Evolutionary conservation across 257 asterid genomes (phyloP), one percentile per base, ranked within the genome.

Genomic region (Phtheirospermum japonicum): DNA sequence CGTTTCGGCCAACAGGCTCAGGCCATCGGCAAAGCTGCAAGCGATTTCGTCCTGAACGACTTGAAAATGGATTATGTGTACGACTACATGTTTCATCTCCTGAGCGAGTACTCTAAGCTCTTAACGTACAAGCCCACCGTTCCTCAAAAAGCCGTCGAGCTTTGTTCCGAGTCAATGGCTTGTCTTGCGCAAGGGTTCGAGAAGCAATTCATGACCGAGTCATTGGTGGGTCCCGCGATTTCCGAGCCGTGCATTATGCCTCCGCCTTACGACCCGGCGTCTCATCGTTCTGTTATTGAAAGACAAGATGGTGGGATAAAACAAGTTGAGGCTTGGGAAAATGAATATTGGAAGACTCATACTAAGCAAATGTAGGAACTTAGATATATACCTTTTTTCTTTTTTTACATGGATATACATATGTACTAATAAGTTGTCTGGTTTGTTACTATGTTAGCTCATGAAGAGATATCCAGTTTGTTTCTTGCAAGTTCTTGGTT

Each of bases 11-110:
- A 30, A 67, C 84, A 90, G 97, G 97, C 93, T 37, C 82, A 74
- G 64, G 82, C 73, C 31, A 87, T 90, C 10, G 96, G 97, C 18
- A 77, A 39, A 54, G 88, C 80, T 0, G 95, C 83, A 5, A 85
- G 87, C 62, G 66, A 60, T 3, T 90, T 85, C 73, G 63, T 85
- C 37, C 83, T 77, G 20, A 77, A 80, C 0, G 84, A 85, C 4
- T 40, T 90, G 37, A 77, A 77, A 40, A 83, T 87, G 80, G 89
- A 85, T 4, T 78, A 77, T 36, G 90, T 90, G 33, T 90, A 90
- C 17, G 97, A 90, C 69, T 90, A 87, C 88, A 89, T 89, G 92
- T 83, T 89, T 71, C 97, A 87, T 66, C 78, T 85, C 34, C 52
- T 89, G 67, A 77, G 61, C 7, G 85, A 80, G 65, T 89, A 89